These are phyloP conservation scores for Raffaelea albimanens DNA, from an alignment of 2,329 filamentous ascomycete species.

Conservation along the genomic window DNA sequence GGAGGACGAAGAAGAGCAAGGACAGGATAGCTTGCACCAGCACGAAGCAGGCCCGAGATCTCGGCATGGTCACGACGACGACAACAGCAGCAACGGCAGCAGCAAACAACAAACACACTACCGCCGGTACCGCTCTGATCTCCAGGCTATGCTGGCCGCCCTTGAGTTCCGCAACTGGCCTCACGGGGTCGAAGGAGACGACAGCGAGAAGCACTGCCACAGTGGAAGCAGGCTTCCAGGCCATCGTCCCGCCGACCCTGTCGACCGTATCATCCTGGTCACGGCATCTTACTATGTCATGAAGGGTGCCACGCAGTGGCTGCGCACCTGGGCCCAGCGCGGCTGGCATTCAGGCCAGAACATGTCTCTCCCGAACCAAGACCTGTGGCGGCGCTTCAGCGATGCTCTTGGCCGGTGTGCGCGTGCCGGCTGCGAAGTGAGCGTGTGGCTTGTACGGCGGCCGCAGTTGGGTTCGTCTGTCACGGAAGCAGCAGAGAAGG, in stretches of 20 bases:
- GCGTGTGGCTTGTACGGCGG: neutral
- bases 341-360: neutral
- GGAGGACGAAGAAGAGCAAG: neutral
- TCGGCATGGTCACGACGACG: no score
- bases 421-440: conserved; percentile 1
- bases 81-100: no score
- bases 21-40: no score
- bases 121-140: no score
- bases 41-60: no score
- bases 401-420: neutral
- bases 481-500: neutral
- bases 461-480: neutral
- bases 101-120: no score
- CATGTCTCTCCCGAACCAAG: neutral
- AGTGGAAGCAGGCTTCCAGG: no score
- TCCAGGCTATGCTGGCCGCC: no score
- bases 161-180: no score
- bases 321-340: neutral
- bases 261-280: conserved; percentile 1
- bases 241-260: neutral
- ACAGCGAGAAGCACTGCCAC: no score
- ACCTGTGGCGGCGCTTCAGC: conserved; percentile 1
- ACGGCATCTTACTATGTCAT: neutral
- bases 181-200: no score
- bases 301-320: neutral